These are phyloP conservation scores for Mycena citricolor DNA, from an alignment of 1,284 basidiomycete species.

Conservation along the genomic window DNA sequence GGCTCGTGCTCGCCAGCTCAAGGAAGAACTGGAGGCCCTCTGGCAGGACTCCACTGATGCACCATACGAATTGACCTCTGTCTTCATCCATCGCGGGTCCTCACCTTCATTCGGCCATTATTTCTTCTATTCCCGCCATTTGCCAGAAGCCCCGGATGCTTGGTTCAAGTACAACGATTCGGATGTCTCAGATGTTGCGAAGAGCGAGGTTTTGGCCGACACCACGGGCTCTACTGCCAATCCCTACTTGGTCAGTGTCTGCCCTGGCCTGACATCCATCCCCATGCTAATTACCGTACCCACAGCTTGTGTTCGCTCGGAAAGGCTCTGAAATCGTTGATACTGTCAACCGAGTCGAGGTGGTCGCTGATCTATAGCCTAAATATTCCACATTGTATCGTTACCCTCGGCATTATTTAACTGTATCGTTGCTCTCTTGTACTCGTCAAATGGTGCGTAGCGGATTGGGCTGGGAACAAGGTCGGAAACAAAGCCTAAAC, in stretches of 20 bases:
- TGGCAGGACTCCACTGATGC: slow-evolving; percentile 74
- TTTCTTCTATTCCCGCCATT: slow-evolving; percentile 84
- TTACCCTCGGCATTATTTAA: slow-evolving; percentile 1
- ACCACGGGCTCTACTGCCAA: slow-evolving; percentile 81
- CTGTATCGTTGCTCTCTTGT: slow-evolving; percentile 7
- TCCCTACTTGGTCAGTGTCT: slow-evolving; percentile 78
- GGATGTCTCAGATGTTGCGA: slow-evolving; percentile 70
- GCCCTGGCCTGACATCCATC: slow-evolving; percentile 1
- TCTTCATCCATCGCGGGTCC: slow-evolving; percentile 93
- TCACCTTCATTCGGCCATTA: slow-evolving; percentile 86
- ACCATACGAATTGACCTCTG: slow-evolving; percentile 90
- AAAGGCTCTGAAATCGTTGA: slow-evolving; percentile 74
- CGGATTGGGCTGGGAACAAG: background rate
- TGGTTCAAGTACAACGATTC: slow-evolving; percentile 98
- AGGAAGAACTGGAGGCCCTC: slow-evolving; percentile 69
- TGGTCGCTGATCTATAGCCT: slow-evolving; percentile 2
- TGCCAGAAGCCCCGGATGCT: slow-evolving; percentile 71
- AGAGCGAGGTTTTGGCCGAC: slow-evolving; percentile 76
- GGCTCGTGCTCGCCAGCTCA: slow-evolving; percentile 53
- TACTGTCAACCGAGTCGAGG: slow-evolving; percentile 67
- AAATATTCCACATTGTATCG: slow-evolving; percentile 12
- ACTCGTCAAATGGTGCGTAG: slow-evolving; percentile 9
- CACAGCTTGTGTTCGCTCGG: slow-evolving; percentile 76
- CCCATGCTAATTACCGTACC: slow-evolving; percentile 5
- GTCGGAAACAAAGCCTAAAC: too few relatives aligned